These are phyloP conservation scores for Jaltomata sinuosa DNA, from an alignment of 257 asterid species.

Conservation along the genomic window DNA sequence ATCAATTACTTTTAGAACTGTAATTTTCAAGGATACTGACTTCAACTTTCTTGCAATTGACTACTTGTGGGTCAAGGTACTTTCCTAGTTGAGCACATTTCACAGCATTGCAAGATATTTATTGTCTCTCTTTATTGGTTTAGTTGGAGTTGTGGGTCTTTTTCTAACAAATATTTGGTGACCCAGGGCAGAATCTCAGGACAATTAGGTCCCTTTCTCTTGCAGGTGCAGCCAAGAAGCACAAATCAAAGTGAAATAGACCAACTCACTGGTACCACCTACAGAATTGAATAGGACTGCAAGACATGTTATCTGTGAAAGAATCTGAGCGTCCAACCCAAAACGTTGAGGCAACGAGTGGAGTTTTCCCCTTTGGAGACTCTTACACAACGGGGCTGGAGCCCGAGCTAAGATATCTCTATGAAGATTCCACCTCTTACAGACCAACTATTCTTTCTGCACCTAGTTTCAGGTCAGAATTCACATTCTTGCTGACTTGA, in stretches of 20 bases:
- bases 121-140: background rate
- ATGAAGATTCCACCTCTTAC: background rate
- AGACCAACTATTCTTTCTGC: background rate
- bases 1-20: background rate
- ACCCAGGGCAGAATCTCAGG: background rate
- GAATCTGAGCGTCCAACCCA: background rate
- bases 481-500: too few relatives aligned
- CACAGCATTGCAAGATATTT: background rate
- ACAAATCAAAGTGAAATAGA: background rate
- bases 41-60: background rate
- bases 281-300: background rate
- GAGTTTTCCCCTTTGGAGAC: background rate
- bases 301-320: background rate
- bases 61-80: background rate
- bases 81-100: background rate
- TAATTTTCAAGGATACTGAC: background rate
- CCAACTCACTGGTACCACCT: background rate
- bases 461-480: background rate
- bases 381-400: background rate
- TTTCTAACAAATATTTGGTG: background rate
- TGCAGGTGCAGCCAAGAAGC: background rate
- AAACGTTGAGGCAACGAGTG: background rate
- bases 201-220: background rate
- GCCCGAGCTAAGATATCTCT: background rate
- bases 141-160: background rate